Percentiles rank a stretch among this genome's conserved stretches.
Evolutionary conservation across 163 green algal species (phyloP).

Genomic region (Chloromonas sp.): DNA sequence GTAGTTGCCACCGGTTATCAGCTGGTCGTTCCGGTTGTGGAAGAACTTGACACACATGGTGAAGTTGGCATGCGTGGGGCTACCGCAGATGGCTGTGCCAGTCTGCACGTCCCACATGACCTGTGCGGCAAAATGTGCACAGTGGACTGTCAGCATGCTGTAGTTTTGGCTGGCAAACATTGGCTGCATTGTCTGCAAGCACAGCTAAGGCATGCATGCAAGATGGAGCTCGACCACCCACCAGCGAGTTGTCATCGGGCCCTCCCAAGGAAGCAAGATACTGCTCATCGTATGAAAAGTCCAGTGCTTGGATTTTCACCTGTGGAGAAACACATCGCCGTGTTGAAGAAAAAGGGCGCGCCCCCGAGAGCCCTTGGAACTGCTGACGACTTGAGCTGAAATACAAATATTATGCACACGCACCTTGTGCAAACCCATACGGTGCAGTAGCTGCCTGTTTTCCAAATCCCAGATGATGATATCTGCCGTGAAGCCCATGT

Average conservation of each 20-base stretch:
- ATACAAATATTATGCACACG: not conserved
- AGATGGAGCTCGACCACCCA: constrained; percentile 19
- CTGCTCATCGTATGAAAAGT: constrained; percentile 63
- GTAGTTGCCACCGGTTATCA: constrained; percentile 70
- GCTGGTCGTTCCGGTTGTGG: constrained; percentile 51
- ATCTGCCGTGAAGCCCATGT: constrained; percentile 79
- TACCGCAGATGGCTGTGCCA: constrained; percentile 72
- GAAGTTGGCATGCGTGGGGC: constrained; percentile 59
- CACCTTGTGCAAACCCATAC: constrained; percentile 81
- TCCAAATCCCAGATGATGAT: constrained; percentile 86
- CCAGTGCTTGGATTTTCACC: constrained; percentile 76
- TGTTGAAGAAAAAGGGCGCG: not conserved
- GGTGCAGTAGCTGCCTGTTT: constrained; percentile 52
- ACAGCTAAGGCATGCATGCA: no score
- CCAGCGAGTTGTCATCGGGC: constrained; percentile 77
- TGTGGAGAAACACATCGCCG: constrained; percentile 15
- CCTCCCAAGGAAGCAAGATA: constrained; percentile 77
- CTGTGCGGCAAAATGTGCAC: constrained; percentile 26
- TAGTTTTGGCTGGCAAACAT: not conserved
- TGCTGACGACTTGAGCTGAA: not conserved
- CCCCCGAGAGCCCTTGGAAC: not conserved
- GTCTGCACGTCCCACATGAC: constrained; percentile 77
- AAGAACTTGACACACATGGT: constrained; percentile 67
- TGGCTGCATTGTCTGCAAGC: not conserved
- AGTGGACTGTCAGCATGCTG: not conserved